phyloP scores from a whole-genome alignment of 83 land plant genomes.

The Thuja plicata region DNA sequence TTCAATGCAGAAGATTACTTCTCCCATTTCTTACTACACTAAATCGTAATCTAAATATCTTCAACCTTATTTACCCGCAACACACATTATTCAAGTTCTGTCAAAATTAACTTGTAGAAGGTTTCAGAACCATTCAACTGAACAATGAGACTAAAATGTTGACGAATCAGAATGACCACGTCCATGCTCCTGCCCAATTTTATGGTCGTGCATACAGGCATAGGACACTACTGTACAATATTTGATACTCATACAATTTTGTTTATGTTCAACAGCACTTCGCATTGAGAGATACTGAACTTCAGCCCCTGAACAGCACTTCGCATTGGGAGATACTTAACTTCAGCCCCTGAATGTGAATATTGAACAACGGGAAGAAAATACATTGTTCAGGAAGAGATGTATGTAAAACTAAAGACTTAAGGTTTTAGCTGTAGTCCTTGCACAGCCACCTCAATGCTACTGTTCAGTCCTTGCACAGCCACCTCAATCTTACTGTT shows the following conservation, averaged over 20 bases:
- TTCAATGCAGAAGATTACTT: not conserved
- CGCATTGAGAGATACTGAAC: no score
- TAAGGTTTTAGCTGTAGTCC: not conserved
- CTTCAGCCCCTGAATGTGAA: not conserved
- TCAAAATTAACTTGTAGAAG: not conserved
- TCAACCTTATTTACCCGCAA: not conserved
- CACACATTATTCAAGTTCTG: not conserved
- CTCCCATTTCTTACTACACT: not conserved
- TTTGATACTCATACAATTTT: no score
- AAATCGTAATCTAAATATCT: not conserved
- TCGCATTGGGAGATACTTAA: not conserved
- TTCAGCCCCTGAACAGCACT: no score
- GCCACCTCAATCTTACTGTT: not conserved
- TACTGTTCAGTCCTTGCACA: not conserved
- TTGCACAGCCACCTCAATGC: not conserved
- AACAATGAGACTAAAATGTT: no score
- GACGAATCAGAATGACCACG: not conserved
- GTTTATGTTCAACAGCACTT: no score
- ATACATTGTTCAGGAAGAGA: not conserved
- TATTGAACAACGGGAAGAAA: not conserved
- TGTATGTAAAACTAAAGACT: not conserved
- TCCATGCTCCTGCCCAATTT: not conserved
- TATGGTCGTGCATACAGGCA: not conserved
- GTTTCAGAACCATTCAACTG: not conserved
- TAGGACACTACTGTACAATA: no score